phyloP scores from a whole-genome alignment of 2,329 filamentous ascomycete genomes.

The Fusarium stilboides region DNA sequence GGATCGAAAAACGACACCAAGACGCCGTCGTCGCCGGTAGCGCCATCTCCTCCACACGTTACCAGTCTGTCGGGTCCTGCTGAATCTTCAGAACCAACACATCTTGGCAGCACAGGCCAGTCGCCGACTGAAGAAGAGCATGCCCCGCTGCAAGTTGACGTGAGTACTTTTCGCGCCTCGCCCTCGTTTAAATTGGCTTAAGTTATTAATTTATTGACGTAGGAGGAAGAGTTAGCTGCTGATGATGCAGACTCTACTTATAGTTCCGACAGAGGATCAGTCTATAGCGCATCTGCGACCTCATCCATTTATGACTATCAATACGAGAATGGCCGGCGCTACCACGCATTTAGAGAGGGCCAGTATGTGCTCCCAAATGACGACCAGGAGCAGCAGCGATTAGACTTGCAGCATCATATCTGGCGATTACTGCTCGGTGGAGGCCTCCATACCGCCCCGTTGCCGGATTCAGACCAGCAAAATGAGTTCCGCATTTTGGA shows the following conservation, averaged over 20 bases:
- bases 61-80: constrained; percentile 25
- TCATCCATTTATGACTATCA: constrained; percentile 62
- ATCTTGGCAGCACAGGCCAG: background rate
- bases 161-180: constrained; percentile 1
- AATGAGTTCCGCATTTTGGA: constrained; percentile 64
- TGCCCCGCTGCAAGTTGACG: constrained; percentile 37
- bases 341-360: constrained; percentile 54
- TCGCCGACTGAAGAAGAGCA: constrained; percentile 16
- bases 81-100: background rate
- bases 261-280: constrained; percentile 51
- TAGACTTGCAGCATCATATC: constrained; percentile 57
- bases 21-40: background rate
- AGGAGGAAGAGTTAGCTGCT: constrained; percentile 43
- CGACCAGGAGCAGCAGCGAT: constrained; percentile 55
- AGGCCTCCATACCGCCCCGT: constrained; percentile 46
- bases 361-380: constrained; percentile 52
- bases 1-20: background rate
- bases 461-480: constrained; percentile 37
- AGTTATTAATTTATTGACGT: background rate
- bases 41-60: constrained; percentile 13
- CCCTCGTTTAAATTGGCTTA: too few relatives aligned
- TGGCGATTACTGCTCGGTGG: constrained; percentile 50
- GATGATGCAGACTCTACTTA: constrained; percentile 55
- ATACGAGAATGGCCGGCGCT: constrained; percentile 53
- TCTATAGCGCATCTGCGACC: constrained; percentile 55